Base-by-base conservation (phyloP, 2,329 filamentous ascomycete genomes). In the Clonostachys byssicola region DNA sequence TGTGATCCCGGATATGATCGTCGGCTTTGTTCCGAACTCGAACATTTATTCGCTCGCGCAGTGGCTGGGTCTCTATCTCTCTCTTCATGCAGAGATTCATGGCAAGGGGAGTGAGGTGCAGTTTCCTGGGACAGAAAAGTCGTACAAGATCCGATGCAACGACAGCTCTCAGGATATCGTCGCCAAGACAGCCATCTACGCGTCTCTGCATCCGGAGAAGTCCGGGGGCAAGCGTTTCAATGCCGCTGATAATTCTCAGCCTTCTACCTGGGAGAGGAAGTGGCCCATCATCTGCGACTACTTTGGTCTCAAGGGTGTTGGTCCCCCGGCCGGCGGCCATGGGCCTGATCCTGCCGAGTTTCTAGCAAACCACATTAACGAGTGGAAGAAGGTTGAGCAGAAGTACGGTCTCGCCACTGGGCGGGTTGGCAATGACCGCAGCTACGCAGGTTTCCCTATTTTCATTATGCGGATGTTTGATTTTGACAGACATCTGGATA, bases 271-370 rank as follows among this genome's bases (percentile, higher is more conserved):
- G 72, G 63, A 61, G 14, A 52, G 57, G 12, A 72, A 73, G 53
- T 75, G 71, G 72, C 68, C 70, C 4, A 53, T 71, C 6, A 66
- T 74, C 41, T 71, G 67, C 53, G 61, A 67, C 7, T 74, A 72
- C 52, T 74, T 74, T 57, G 67, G 68, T 4, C 56, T 75, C 38
- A 67, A 67, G 51, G 71, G 71, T 2, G 65, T 65, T 8, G 51
- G 54, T 4, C 61, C 64, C 7, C 59, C 59, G 8, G 36, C 49
- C 5, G 57, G 55, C 4, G 58, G 58, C 8, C 54, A 53, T 30
- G 62, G 59, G 1, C 63, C 61, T 8, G 58, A 66, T 43, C 63
- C 64, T 5, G 56, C 53, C 3, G 54, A 55, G 43, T 62, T 60
- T 49, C 54, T 64, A 20, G 53, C 54, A 4, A 56, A 68, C n/a